These are phyloP conservation scores for Aspergillus felis DNA, from an alignment of 2,329 filamentous ascomycete species.

Conservation along the genomic window DNA sequence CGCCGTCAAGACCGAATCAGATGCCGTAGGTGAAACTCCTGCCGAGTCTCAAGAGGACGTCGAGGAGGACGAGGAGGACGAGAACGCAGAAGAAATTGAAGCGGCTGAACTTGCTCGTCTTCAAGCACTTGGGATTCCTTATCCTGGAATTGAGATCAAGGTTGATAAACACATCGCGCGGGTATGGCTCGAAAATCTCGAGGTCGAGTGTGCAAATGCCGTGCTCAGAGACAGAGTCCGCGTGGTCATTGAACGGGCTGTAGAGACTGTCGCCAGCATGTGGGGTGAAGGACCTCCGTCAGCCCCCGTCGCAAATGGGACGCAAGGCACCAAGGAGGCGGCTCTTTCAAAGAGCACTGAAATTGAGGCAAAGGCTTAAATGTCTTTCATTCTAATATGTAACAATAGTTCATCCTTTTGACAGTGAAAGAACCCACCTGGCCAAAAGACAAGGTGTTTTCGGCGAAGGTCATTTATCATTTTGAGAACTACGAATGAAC, in stretches of 20 bases:
- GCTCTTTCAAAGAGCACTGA: slow-evolving; percentile 16
- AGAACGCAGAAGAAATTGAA: slow-evolving; percentile 52
- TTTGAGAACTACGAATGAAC: not conserved
- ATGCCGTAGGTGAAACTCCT: slow-evolving; percentile 11
- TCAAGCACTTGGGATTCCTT: slow-evolving; percentile 80
- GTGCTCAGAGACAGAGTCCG: slow-evolving; percentile 79
- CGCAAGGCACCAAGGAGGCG: slow-evolving; percentile 14
- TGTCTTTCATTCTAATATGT: slow-evolving; percentile 11
- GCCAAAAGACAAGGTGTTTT: not conserved
- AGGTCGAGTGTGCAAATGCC: slow-evolving; percentile 79
- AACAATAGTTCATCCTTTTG: slow-evolving; percentile 7
- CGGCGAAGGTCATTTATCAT: not conserved
- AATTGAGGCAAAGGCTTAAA: slow-evolving; percentile 22
- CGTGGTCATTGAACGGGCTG: slow-evolving; percentile 83
- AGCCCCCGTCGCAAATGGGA: slow-evolving; percentile 20
- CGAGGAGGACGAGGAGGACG: slow-evolving; percentile 39
- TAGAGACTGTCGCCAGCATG: slow-evolving; percentile 79
- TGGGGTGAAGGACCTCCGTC: slow-evolving; percentile 36
- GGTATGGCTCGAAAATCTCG: slow-evolving; percentile 87
- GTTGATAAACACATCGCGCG: slow-evolving; percentile 84
- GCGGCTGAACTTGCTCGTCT: slow-evolving; percentile 70
- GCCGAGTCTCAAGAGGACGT: slow-evolving; percentile 16
- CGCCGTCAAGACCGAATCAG: slow-evolving; percentile 13
- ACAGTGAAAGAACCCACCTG: not conserved
- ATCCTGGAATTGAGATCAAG: slow-evolving; percentile 80